Conservation (phyloP, 1,284 basidiomycete species). For the Apiotrichum domesticum region DNA sequence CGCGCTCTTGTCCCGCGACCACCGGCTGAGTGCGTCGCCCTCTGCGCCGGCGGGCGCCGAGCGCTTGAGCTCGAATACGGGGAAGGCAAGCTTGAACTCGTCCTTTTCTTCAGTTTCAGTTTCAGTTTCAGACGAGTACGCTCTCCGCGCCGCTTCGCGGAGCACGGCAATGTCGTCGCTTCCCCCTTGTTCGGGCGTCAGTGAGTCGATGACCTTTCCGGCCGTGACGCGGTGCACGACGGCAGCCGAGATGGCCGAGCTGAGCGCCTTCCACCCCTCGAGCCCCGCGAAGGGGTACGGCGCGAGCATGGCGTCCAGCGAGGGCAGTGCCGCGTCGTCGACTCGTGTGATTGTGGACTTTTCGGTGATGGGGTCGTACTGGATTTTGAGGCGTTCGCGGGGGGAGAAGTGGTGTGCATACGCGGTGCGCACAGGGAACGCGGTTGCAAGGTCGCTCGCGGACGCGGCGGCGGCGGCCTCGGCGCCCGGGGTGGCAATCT, state of each 20-base stretch:
- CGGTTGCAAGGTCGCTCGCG: constrained; percentile 12
- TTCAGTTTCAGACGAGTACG: not conserved
- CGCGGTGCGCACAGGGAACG: constrained; percentile 28
- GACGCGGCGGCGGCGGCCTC: not conserved
- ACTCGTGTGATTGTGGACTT: constrained; percentile 4
- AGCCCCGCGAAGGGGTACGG: constrained; percentile 44
- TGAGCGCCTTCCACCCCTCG: constrained; percentile 38
- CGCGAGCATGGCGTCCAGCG: constrained; percentile 45
- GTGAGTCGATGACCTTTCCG: constrained; percentile 27
- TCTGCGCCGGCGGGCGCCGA: constrained; percentile 46
- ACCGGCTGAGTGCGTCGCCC: constrained; percentile 45
- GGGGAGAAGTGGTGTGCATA: constrained; percentile 23
- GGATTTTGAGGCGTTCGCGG: constrained; percentile 28
- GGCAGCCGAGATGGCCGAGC: constrained; percentile 22
- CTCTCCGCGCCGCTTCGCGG: not conserved
- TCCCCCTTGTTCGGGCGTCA: constrained; percentile 32
- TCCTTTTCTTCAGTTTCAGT: no score
- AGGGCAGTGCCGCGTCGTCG: constrained; percentile 41
- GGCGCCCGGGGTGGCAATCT: not conserved
- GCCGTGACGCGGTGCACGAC: constrained; percentile 35
- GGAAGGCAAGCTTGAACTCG: constrained; percentile 22
- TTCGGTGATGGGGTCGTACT: constrained; percentile 20
- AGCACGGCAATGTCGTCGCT: constrained; percentile 17
- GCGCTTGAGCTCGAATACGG: constrained; percentile 42
- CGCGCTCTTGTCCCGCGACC: constrained; percentile 49